A percentile compares a stretch with the other conserved stretches of the same genome.
Evolutionary conservation across 1,284 basidiomycete genomes (phyloP).

Genomic region (Pseudozyma sp.): DNA sequence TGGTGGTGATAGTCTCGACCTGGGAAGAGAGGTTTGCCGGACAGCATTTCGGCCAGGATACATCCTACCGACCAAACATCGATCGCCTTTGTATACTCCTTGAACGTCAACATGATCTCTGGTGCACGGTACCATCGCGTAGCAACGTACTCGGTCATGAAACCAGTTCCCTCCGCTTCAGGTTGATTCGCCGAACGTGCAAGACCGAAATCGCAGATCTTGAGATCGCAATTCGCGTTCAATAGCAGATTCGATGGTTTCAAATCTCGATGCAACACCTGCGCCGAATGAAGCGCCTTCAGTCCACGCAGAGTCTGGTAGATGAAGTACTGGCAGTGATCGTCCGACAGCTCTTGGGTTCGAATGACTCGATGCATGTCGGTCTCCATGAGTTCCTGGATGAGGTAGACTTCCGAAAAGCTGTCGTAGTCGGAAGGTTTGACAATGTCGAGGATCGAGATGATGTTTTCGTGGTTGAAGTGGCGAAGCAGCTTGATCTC

Average conservation of each 20-base stretch:
- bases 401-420: conserved; percentile 94
- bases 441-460: conserved; percentile 59
- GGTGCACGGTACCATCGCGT: conserved; percentile 68
- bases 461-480: conserved; percentile 68
- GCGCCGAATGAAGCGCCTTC: conserved; percentile 67
- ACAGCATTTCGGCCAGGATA: conserved; percentile 94
- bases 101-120: conserved; percentile 69
- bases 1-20: conserved; percentile 74
- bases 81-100: conserved; percentile 69
- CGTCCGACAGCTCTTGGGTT: conserved; percentile 72
- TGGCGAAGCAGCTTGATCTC: conserved; percentile 68
- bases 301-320: conserved; percentile 75
- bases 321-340: conserved; percentile 94
- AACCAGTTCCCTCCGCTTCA: conserved; percentile 65
- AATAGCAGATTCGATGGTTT: conserved; percentile 66
- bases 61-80: conserved; percentile 89
- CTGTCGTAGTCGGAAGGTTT: conserved; percentile 75
- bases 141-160: conserved; percentile 69
- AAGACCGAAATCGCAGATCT: conserved; percentile 69
- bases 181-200: conserved; percentile 67
- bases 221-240: conserved; percentile 67
- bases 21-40: conserved; percentile 88
- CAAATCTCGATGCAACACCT: conserved; percentile 66
- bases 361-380: conserved; percentile 68
- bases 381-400: conserved; percentile 71